Evolutionary conservation across 2,329 filamentous ascomycete genomes (phyloP).

Genomic region (Aspergillus versicolor): DNA sequence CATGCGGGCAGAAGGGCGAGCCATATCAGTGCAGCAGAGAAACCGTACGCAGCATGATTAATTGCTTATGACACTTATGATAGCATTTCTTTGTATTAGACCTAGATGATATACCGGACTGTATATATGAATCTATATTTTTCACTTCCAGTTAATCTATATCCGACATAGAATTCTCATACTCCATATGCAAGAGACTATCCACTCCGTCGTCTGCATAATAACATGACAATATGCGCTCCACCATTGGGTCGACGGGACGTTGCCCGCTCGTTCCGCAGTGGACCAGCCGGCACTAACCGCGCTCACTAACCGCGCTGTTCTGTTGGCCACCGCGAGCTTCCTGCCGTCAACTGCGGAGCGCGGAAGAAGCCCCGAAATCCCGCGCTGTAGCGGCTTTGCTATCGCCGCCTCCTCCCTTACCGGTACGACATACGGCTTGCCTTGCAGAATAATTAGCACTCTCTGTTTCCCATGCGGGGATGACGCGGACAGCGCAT

Average conservation of each 20-base stretch:
- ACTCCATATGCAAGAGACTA: too few relatives aligned
- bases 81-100: neutral
- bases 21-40: slow-evolving; percentile 13
- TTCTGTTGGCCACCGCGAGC: too few relatives aligned
- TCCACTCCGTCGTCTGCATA: too few relatives aligned
- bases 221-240: neutral
- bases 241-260: neutral
- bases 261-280: neutral
- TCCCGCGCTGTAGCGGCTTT: neutral
- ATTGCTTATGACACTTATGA: neutral
- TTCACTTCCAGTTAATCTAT: too few relatives aligned
- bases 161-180: too few relatives aligned
- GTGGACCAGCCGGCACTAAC: neutral
- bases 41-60: slow-evolving; percentile 8
- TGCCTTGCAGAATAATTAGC: neutral
- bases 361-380: slow-evolving; percentile 11
- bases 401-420: neutral
- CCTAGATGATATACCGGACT: neutral
- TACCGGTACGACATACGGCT: neutral
- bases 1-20: slow-evolving; percentile 21
- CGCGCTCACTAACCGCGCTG: too few relatives aligned
- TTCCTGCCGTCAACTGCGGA: neutral
- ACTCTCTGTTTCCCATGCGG: neutral
- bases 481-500: slow-evolving; percentile 6
- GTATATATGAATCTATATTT: neutral